Conservation (phyloP, 768 basidiomycete species). For the Tylopilus intermedius region DNA sequence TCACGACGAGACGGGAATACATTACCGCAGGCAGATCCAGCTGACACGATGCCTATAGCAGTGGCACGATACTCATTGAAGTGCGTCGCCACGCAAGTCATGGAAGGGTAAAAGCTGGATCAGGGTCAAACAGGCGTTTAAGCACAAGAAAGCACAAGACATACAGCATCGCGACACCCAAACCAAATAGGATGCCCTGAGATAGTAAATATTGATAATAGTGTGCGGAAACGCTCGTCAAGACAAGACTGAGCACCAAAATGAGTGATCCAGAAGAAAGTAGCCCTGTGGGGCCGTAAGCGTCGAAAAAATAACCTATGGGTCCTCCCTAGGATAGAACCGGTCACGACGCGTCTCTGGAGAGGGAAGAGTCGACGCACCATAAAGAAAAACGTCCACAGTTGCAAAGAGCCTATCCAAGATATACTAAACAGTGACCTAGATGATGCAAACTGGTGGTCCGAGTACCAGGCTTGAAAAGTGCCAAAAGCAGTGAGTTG, state of each 20-base stretch:
- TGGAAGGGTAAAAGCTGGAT: slow-evolving; percentile 63
- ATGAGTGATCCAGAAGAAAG: slow-evolving; percentile 49
- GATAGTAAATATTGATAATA: slow-evolving; percentile 60
- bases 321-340: slow-evolving; percentile 47
- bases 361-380: slow-evolving; percentile 34
- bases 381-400: slow-evolving; percentile 67
- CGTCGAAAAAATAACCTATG: slow-evolving; percentile 57
- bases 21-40: slow-evolving; percentile 63
- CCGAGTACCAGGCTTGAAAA: slow-evolving; percentile 63
- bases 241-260: slow-evolving; percentile 48
- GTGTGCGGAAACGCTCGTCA: slow-evolving; percentile 52
- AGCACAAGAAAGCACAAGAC: slow-evolving; percentile 22
- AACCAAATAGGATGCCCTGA: slow-evolving; percentile 62
- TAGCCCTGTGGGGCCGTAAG: slow-evolving; percentile 51
- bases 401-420: slow-evolving; percentile 67
- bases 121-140: slow-evolving; percentile 3
- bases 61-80: slow-evolving; percentile 64
- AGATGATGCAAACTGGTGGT: slow-evolving; percentile 48
- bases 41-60: slow-evolving; percentile 63
- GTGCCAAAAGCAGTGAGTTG: slow-evolving; percentile 70
- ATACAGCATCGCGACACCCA: slow-evolving; percentile 61
- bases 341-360: not conserved
- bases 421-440: slow-evolving; percentile 54
- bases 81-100: slow-evolving; percentile 62
- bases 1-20: slow-evolving; percentile 8